phyloP scores from a whole-genome alignment of 2,329 filamentous ascomycete genomes.

The Fusarium sp. region DNA sequence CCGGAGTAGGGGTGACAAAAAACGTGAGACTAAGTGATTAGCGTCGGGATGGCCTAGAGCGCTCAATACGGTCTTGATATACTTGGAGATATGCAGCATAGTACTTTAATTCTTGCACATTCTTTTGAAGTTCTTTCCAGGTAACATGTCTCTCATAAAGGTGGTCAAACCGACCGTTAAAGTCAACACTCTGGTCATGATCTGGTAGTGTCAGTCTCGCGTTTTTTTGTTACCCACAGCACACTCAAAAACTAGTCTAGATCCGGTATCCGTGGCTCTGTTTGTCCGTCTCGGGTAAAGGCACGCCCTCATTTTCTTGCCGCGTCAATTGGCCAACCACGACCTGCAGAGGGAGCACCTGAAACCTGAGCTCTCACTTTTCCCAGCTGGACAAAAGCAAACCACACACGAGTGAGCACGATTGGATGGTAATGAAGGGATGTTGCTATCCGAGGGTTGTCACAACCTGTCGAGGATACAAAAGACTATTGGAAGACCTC shows the following conservation, averaged over 20 bases:
- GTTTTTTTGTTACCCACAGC: background rate
- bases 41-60: background rate
- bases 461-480: background rate
- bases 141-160: background rate
- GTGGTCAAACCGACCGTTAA: background rate
- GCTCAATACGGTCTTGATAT: background rate
- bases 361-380: conserved; percentile 22
- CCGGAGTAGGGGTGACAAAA: background rate
- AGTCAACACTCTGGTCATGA: background rate
- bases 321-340: conserved; percentile 21
- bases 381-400: conserved; percentile 11
- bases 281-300: conserved; percentile 23
- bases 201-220: background rate
- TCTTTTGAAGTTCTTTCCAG: background rate
- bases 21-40: background rate
- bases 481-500: conserved; percentile 17
- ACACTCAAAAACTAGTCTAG: conserved; percentile 10
- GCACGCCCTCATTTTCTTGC: conserved; percentile 18
- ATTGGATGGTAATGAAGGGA: conserved; percentile 10
- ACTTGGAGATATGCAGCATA: background rate
- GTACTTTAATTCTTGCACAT: too few species aligned
- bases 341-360: conserved; percentile 18
- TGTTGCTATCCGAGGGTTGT: background rate
- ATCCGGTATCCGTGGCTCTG: conserved; percentile 16
- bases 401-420: background rate